Conservation (phyloP, 2,329 filamentous ascomycete species). For the Cytospora leucostoma region DNA sequence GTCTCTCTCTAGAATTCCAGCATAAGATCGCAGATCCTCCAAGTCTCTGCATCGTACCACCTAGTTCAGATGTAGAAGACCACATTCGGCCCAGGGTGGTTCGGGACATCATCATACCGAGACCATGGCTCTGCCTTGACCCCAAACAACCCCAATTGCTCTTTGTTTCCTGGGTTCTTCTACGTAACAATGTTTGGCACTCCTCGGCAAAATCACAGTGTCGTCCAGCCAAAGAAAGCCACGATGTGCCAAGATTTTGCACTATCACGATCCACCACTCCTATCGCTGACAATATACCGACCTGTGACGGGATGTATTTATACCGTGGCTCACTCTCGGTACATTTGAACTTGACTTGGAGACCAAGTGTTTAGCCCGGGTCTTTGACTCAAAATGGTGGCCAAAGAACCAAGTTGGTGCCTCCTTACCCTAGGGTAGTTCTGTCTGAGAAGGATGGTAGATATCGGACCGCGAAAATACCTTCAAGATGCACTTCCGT, state of each 20-base stretch:
- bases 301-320: slow-evolving; percentile 3
- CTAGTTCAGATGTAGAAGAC: too few relatives aligned
- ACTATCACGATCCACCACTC: slow-evolving; percentile 7
- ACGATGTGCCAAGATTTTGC: slow-evolving; percentile 4
- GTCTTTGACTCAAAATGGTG: not conserved
- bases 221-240: not conserved
- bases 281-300: slow-evolving; percentile 15
- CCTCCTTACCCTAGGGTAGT: not conserved
- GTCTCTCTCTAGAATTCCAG: too few relatives aligned
- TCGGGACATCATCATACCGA: too few relatives aligned
- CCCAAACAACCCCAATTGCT: too few relatives aligned
- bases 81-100: too few relatives aligned
- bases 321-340: slow-evolving; percentile 2
- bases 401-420: not conserved
- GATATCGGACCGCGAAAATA: not conserved
- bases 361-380: not conserved
- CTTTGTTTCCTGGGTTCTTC: not conserved
- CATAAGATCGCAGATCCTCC: too few relatives aligned
- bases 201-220: not conserved
- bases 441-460: not conserved
- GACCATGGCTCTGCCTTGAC: not conserved
- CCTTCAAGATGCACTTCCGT: slow-evolving; percentile 18
- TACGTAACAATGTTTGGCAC: not conserved
- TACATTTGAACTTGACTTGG: slow-evolving; percentile 5
- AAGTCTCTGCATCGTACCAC: too few relatives aligned